phyloP scores from a whole-genome alignment of 495 filamentous ascomycete species.

The Penicillium simplicissimum region DNA sequence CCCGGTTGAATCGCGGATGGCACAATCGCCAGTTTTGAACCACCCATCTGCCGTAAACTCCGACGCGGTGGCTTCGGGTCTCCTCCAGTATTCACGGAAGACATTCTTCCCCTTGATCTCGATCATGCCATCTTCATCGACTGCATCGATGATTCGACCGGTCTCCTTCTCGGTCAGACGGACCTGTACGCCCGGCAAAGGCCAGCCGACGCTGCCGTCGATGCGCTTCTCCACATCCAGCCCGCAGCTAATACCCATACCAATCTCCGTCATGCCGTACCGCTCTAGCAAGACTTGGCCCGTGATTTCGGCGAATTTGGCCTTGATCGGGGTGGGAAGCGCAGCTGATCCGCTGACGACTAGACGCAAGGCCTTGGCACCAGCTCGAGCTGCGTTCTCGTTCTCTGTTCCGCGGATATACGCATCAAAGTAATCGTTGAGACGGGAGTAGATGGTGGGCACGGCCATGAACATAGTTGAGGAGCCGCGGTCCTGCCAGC shows the following conservation, averaged over 20 bases:
- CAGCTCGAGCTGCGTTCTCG: slow-evolving; percentile 34
- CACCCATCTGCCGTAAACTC: slow-evolving; percentile 48
- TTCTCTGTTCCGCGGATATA: slow-evolving; percentile 42
- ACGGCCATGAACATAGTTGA: slow-evolving; percentile 50
- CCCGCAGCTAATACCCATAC: slow-evolving; percentile 49
- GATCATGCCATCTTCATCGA: slow-evolving; percentile 48
- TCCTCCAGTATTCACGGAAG: slow-evolving; percentile 48
- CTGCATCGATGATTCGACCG: slow-evolving; percentile 31
- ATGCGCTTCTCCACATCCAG: slow-evolving; percentile 38
- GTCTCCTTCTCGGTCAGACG: slow-evolving; percentile 45
- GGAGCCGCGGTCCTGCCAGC: slow-evolving; percentile 40
- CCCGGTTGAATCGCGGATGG: slow-evolving; percentile 37
- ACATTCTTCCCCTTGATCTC: slow-evolving; percentile 48
- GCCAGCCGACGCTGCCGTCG: slow-evolving; percentile 50
- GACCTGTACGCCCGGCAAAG: slow-evolving; percentile 45
- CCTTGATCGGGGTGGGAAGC: slow-evolving; percentile 44
- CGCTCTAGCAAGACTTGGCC: slow-evolving; percentile 46
- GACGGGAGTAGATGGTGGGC: slow-evolving; percentile 48
- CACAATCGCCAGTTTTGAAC: slow-evolving; percentile 53
- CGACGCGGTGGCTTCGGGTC: slow-evolving; percentile 42
- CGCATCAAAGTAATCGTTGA: slow-evolving; percentile 48
- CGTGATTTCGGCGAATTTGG: slow-evolving; percentile 43
- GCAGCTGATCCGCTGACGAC: slow-evolving; percentile 48
- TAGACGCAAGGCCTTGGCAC: slow-evolving; percentile 39
- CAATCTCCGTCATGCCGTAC: slow-evolving; percentile 52